A percentile compares a stretch with the other conserved stretches of the same genome.
These are phyloP conservation scores for Bonia amplexicaulis DNA, from an alignment of 176 grass and related monocot genomes.

Conservation along the genomic window DNA sequence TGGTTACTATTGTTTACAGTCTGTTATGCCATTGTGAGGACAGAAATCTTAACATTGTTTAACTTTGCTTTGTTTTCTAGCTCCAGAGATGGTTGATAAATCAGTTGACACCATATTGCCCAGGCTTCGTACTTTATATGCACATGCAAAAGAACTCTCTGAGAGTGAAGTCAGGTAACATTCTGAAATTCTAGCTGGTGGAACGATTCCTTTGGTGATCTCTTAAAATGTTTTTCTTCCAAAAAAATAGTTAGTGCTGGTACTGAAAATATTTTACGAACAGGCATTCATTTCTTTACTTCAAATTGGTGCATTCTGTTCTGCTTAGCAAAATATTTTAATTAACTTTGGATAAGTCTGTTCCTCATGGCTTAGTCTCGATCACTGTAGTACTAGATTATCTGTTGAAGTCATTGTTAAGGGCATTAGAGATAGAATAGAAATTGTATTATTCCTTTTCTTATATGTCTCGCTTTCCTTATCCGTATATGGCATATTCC, in stretches of 20 bases:
- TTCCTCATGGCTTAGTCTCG: not conserved
- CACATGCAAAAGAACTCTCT: slow-evolving; percentile 65
- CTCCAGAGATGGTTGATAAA: slow-evolving; percentile 76
- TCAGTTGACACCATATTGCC: slow-evolving; percentile 42
- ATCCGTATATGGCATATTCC: too few species aligned
- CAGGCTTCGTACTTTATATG: slow-evolving; percentile 68
- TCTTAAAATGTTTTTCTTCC: slow-evolving; percentile 1
- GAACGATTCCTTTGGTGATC: not conserved
- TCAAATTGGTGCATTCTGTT: not conserved
- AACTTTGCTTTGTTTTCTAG: slow-evolving; percentile 53
- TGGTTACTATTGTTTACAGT: not conserved
- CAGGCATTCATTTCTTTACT: not conserved
- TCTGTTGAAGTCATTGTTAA: slow-evolving; percentile 1
- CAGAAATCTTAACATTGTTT: slow-evolving; percentile 26
- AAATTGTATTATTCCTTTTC: too few species aligned
- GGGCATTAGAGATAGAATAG: too few species aligned
- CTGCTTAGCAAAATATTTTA: not conserved
- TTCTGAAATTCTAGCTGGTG: not conserved
- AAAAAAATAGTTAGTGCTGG: not conserved
- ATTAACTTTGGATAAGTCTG: slow-evolving; percentile 1
- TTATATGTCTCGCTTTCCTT: too few species aligned
- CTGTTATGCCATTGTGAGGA: slow-evolving; percentile 7
- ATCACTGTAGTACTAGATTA: not conserved
- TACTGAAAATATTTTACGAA: slow-evolving; percentile 8
- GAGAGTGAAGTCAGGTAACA: slow-evolving; percentile 83